A percentile compares a stretch with the other conserved stretches of the same genome.
These are phyloP conservation scores for Lichtheimia ramosa DNA, from an alignment of 371 early-diverging fungal genomes.

Conservation along the genomic window DNA sequence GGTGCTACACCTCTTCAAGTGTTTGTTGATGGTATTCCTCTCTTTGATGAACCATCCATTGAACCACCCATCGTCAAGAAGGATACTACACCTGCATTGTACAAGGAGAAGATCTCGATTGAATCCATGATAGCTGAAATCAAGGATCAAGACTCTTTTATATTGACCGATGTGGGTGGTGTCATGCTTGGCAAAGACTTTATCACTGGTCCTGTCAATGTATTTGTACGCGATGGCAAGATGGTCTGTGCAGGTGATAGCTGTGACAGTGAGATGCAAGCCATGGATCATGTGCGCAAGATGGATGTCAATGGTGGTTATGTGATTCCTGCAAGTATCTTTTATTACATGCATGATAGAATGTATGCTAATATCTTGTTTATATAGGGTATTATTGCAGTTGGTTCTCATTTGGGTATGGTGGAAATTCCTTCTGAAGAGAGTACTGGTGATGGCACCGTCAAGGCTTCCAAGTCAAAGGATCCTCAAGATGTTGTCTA, in stretches of 20 bases:
- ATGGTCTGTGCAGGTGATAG: constrained; percentile 30
- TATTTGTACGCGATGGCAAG: not conserved
- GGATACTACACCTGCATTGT: not conserved
- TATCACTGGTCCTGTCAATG: not conserved
- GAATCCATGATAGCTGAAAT: not conserved
- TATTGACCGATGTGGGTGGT: constrained; percentile 39
- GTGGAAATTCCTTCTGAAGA: constrained; percentile 59
- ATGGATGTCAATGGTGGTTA: constrained; percentile 41
- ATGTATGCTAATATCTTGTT: not conserved
- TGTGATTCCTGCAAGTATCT: constrained; percentile 27
- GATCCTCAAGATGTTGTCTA: constrained; percentile 30
- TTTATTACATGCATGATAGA: not conserved
- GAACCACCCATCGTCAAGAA: not conserved
- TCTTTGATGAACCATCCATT: constrained; percentile 37
- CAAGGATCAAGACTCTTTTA: not conserved
- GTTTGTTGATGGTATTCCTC: constrained; percentile 66
- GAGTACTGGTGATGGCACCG: constrained; percentile 53
- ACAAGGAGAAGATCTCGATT: not conserved
- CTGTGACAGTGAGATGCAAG: not conserved
- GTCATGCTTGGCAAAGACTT: constrained; percentile 17
- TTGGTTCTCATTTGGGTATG: constrained; percentile 54
- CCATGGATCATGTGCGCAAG: not conserved
- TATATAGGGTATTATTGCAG: constrained; percentile 44
- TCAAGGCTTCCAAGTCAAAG: constrained; percentile 18
- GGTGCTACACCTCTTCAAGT: constrained; percentile 74